These are phyloP conservation scores for Tetracladium setigerum DNA, from an alignment of 495 filamentous ascomycete species.

Conservation along the genomic window DNA sequence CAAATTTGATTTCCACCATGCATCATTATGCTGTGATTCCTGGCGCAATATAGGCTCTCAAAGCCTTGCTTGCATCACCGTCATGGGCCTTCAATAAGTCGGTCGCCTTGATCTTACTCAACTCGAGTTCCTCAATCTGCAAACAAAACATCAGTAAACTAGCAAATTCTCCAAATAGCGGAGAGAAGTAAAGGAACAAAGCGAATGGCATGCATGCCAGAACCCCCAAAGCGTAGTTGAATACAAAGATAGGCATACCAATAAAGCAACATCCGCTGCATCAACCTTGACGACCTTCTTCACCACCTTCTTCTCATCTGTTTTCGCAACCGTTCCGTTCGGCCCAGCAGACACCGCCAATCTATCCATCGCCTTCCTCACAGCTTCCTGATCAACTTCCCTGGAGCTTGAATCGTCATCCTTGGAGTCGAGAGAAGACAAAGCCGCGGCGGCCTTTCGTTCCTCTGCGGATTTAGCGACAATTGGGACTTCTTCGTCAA, in stretches of 20 bases:
- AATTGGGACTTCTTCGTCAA: constrained; percentile 53
- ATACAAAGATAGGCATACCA: constrained; percentile 52
- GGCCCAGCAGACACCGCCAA: constrained; percentile 36
- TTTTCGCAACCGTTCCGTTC: constrained; percentile 26
- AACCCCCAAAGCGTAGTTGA: background rate
- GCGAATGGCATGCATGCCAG: background rate
- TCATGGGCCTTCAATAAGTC: constrained; percentile 76
- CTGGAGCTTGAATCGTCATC: constrained; percentile 41
- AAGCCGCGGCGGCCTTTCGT: constrained; percentile 83
- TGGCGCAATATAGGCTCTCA: constrained; percentile 45
- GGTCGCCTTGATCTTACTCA: constrained; percentile 73
- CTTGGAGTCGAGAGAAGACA: constrained; percentile 66
- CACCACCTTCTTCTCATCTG: constrained; percentile 35
- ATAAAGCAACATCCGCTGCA: constrained; percentile 53
- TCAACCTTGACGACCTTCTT: constrained; percentile 58
- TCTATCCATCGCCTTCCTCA: constrained; percentile 75
- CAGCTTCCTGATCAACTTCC: constrained; percentile 72
- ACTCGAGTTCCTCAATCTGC: constrained; percentile 71
- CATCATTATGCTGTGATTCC: background rate
- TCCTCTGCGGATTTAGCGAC: constrained; percentile 70
- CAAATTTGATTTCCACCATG: constrained; percentile 1
- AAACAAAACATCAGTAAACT: constrained; percentile 7
- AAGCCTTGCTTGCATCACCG: constrained; percentile 63
- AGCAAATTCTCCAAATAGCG: background rate
- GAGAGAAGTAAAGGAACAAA: background rate